phyloP scores from a whole-genome alignment of 768 basidiomycete species.

The Wakefieldia striispora region DNA sequence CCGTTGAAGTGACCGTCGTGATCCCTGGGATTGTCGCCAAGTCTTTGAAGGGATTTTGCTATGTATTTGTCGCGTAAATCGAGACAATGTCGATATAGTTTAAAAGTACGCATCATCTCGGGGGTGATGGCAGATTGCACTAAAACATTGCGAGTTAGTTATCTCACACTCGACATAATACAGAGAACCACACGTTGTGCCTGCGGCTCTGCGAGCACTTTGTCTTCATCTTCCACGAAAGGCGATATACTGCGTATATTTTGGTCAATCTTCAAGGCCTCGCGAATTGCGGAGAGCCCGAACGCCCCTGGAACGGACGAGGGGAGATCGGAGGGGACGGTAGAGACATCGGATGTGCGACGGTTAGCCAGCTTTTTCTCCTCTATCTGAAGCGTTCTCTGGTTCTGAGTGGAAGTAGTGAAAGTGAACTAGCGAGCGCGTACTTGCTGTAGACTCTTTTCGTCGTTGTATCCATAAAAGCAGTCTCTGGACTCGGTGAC shows the following conservation, averaged over 20 bases:
- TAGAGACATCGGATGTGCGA: conserved; percentile 52
- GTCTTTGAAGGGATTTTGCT: conserved; percentile 76
- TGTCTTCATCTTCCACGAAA: conserved; percentile 38
- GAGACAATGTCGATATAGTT: conserved; percentile 80
- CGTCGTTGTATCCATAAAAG: conserved; percentile 78
- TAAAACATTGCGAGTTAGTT: conserved; percentile 11
- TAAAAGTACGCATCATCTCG: conserved; percentile 58
- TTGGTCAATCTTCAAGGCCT: conserved; percentile 24
- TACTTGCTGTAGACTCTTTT: conserved; percentile 74
- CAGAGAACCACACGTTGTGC: conserved; percentile 26
- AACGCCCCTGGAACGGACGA: conserved; percentile 40
- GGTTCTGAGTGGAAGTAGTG: not conserved
- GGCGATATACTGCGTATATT: conserved; percentile 12
- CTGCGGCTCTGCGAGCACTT: conserved; percentile 31
- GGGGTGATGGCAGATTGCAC: conserved; percentile 28
- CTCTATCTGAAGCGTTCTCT: conserved; percentile 53
- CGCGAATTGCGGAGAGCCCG: conserved; percentile 36
- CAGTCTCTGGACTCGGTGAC: conserved; percentile 72
- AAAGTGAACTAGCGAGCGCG: conserved; percentile 24
- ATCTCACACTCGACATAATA: not conserved
- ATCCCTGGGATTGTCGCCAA: conserved; percentile 94
- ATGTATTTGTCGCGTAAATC: conserved; percentile 97
- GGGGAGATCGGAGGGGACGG: conserved; percentile 18
- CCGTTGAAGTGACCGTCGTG: conserved; percentile 79
- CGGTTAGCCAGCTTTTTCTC: conserved; percentile 70